Base-by-base conservation (phyloP, 345 rosid genomes). In the Rhizophora mangle region DNA sequence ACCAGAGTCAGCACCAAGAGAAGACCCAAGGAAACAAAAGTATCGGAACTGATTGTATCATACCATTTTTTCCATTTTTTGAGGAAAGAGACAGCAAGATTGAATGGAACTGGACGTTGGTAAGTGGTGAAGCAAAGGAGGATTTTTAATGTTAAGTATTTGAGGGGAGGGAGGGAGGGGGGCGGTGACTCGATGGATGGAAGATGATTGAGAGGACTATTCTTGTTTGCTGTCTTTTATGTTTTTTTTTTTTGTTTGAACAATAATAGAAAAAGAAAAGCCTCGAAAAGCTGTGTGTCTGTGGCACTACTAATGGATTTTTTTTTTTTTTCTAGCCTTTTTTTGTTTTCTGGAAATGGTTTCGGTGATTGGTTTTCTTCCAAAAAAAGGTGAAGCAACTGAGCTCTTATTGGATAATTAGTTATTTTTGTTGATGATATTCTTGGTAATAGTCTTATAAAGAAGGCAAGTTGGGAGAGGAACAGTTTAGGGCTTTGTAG, bases 101-200 rank as follows among this genome's bases (percentile, higher is more conserved):
- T 36, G 71, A 60, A 26, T 57, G 49, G 49, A 15, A 43, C 49
- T 43, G 49, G 18, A 43, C 13, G 18, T 43, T 24, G 37, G 59
- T 20, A 65, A 66, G 66, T 34, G 68, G 72, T 37, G 66, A 18
- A 58, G 31, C 62, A 64, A 70, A 30, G 49, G 37, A 63, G 66
- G 64, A 66, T 47, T 60, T 57, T 27, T 24, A 59, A 31, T 22
- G 70, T 46, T 58, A 1, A 24, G 19, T 58, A 63, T 21, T 52
- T 24, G 24, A 24, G 24, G 24, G 24, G 24, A 24, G 24, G 24
- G 47, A 46, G 54, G 26, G 22, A 30, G 36, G 59, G n/a, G 2
- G 10, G 18, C 9, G 7, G 47, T 34, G 78, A 69, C 43, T 65
- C 69, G 82, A 78, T 39, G 67, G 78, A 71, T 71, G 81, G n/a